Evolutionary conservation across 139 green algal genomes (phyloP), one percentile per base, ranked within the genome.

Genomic region (Chlamydomonas sphaeroides): DNA sequence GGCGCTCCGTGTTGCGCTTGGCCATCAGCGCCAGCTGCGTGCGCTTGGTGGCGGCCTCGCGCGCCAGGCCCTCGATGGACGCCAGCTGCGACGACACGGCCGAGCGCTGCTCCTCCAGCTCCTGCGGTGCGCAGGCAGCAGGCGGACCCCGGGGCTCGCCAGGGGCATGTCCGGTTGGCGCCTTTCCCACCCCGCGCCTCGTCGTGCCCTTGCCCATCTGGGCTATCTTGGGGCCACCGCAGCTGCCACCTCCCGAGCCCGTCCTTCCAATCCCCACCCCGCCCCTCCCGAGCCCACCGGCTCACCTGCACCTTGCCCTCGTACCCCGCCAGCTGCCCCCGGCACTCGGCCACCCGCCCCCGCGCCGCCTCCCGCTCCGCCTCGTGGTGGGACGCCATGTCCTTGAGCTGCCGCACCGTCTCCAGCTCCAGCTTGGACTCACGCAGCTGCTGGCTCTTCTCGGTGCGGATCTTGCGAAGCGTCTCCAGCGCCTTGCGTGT

Each of bases 381-480:
- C 2, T 57, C 33, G 73, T 80, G 73, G 73, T 80, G 73, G 26
- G 56, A 26, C 0, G 73, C 73, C 73, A 80, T 80, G 73, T 80
- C 73, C 28, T 51, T 49, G 23, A 78, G 32, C 70, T 78, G 83
- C 28, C 88, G 94, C 57, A 98, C 82, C 23, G 91, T 85, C 17
- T 97, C 93, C 62, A 98, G 80, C 73, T 92, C 81, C 33, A 98
- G 87, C 71, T 87, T 91, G 61, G 87, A 80, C 84, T 96, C 91
- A 78, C 91, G 92, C 1, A 85, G 62, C 53, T 79, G 39, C 68
- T 92, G 63, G 20, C 78, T 74, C 88, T 99, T 96, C 83, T 98
- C 95, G 17, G 84, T 91, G 18, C 85, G 84, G 75, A 99, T 83
- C 92, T 98, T 98, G 39, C 91, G 89, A 32, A 99, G 91, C 20